phyloP scores from a whole-genome alignment of 306 rosid genomes.

The Prunus mume region DNA sequence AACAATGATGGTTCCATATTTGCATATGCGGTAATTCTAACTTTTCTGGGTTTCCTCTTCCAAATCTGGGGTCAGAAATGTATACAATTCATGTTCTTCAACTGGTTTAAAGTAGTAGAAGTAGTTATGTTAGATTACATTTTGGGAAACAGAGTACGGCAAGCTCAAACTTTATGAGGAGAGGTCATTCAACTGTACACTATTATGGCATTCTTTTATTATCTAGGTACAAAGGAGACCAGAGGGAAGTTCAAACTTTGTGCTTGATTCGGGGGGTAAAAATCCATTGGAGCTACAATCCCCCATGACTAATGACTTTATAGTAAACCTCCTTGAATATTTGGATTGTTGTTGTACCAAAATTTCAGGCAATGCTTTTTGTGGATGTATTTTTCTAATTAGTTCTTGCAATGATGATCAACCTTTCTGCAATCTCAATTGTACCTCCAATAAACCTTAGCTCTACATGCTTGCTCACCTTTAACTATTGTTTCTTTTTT shows the following conservation, averaged over 20 bases:
- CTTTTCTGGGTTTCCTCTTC: not conserved
- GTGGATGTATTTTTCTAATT: not conserved
- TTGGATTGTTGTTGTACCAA: not conserved
- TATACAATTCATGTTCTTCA: not conserved
- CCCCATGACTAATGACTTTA: too few species aligned
- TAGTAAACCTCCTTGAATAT: too few species aligned
- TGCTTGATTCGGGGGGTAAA: too few species aligned
- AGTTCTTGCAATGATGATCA: not conserved
- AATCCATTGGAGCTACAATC: too few species aligned
- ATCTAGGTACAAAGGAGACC: too few species aligned
- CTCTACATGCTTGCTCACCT: not conserved
- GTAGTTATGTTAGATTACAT: not conserved
- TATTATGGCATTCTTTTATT: too few species aligned
- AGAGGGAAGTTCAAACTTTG: too few species aligned
- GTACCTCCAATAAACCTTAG: not conserved
- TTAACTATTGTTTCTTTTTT: not conserved
- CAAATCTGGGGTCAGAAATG: not conserved
- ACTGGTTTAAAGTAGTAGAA: not conserved
- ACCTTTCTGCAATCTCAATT: not conserved
- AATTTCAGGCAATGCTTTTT: not conserved
- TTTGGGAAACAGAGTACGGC: too few species aligned
- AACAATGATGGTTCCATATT: conserved; percentile 83
- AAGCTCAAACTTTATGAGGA: too few species aligned
- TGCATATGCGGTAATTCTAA: conserved; percentile 61
- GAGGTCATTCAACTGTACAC: too few species aligned